Conservation (phyloP, 2,329 filamentous ascomycete species). For the Ophiostoma piceae region DNA sequence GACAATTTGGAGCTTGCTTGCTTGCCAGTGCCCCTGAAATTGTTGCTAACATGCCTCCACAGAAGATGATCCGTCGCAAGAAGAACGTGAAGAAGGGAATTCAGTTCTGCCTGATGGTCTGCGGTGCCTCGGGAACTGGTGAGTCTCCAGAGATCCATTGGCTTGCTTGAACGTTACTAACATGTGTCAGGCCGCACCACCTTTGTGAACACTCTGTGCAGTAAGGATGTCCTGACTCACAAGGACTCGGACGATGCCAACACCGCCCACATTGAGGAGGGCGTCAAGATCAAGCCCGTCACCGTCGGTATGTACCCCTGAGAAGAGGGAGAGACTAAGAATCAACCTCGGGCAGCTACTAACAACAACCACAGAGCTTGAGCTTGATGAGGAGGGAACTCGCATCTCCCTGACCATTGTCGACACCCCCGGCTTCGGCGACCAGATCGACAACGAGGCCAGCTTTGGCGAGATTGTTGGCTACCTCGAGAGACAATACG, state of each 20-base stretch:
- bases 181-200: slow-evolving; percentile 73
- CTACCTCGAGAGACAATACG: slow-evolving; percentile 98
- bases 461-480: slow-evolving; percentile 97
- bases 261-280: slow-evolving; percentile 88
- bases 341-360: slow-evolving; percentile 29
- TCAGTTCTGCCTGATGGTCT: slow-evolving; percentile 99
- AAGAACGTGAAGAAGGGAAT: slow-evolving; percentile 99
- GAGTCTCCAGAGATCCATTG: slow-evolving; percentile 37
- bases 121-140: slow-evolving; percentile 97
- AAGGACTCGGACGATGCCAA: slow-evolving; percentile 90
- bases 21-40: not conserved
- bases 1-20: not conserved
- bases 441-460: slow-evolving; percentile 98
- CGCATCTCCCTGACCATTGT: slow-evolving; percentile 98
- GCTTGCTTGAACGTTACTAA: not conserved
- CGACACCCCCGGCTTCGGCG: slow-evolving; percentile 95
- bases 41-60: slow-evolving; percentile 31
- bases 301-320: slow-evolving; percentile 67
- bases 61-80: slow-evolving; percentile 98
- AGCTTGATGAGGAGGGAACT: slow-evolving; percentile 96
- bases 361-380: slow-evolving; percentile 59
- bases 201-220: slow-evolving; percentile 98
- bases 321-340: no score
- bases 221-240: slow-evolving; percentile 81
- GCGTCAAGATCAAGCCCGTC: slow-evolving; percentile 96